A percentile compares a stretch with the other conserved stretches of the same genome.
phyloP scores from a whole-genome alignment of 352 stramenopile species.

The Phytophthora nicotianae region DNA sequence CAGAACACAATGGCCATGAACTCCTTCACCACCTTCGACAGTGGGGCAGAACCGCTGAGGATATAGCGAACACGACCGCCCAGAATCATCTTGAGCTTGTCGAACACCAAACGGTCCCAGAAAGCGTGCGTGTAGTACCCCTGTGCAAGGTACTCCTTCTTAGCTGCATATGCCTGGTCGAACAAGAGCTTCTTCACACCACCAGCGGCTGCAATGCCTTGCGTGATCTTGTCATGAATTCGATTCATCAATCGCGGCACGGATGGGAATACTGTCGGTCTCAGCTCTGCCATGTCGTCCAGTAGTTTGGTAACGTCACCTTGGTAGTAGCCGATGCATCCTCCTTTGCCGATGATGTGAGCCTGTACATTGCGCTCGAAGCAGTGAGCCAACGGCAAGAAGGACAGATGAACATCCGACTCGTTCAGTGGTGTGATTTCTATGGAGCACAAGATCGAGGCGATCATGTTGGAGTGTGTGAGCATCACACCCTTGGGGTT shows the following conservation, averaged over 20 bases:
- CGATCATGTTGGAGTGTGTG: constrained; percentile 52
- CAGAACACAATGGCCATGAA: constrained; percentile 93
- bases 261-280: constrained; percentile 90
- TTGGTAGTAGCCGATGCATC: constrained; percentile 92
- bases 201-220: constrained; percentile 68
- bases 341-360: constrained; percentile 66
- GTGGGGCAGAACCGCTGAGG: constrained; percentile 91
- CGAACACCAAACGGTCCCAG: constrained; percentile 95
- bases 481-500: constrained; percentile 59
- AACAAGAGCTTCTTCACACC: constrained; percentile 92
- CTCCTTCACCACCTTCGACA: constrained; percentile 91
- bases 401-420: constrained; percentile 85
- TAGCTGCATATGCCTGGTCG: constrained; percentile 78
- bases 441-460: constrained; percentile 35
- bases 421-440: constrained; percentile 32
- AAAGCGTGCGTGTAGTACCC: constrained; percentile 60
- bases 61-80: constrained; percentile 91
- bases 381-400: constrained; percentile 94
- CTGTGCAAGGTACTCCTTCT: constrained; percentile 59
- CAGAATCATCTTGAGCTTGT: constrained; percentile 91
- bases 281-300: constrained; percentile 91
- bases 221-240: constrained; percentile 94
- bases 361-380: constrained; percentile 87
- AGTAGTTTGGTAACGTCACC: constrained; percentile 89
- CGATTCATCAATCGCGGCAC: constrained; percentile 96